These are phyloP conservation scores for Rhizopus arrhizus DNA, from an alignment of 371 early-diverging fungal genomes.

Conservation along the genomic window DNA sequence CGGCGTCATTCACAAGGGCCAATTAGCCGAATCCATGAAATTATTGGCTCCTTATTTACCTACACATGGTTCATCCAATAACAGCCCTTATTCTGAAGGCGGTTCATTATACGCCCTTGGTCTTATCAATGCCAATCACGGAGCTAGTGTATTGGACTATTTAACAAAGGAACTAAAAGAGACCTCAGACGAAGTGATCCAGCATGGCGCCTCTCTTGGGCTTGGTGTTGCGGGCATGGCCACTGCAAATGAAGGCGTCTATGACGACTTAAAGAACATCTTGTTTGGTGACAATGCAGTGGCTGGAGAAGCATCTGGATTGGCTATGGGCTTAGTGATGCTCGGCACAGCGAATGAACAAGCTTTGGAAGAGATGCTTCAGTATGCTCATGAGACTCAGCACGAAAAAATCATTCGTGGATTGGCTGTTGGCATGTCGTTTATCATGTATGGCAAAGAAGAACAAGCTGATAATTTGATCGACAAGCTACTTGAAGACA, in stretches of 20 bases:
- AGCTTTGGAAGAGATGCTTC: constrained; percentile 92
- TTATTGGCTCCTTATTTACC: constrained; percentile 94
- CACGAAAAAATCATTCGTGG: constrained; percentile 98
- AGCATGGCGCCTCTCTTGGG: constrained; percentile 98
- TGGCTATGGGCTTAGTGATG: constrained; percentile 98
- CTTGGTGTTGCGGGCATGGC: constrained; percentile 98
- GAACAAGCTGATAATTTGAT: constrained; percentile 90
- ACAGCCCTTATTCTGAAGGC: constrained; percentile 93
- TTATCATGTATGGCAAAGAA: constrained; percentile 96
- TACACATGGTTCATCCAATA: constrained; percentile 77
- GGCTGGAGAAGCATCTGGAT: constrained; percentile 96
- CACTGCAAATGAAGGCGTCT: constrained; percentile 82
- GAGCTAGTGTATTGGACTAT: constrained; percentile 79
- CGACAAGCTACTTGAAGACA: constrained; percentile 81
- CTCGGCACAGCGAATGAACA: constrained; percentile 84
- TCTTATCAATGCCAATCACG: constrained; percentile 95
- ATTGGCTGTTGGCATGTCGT: constrained; percentile 88
- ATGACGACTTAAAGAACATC: constrained; percentile 84
- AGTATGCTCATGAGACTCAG: constrained; percentile 94
- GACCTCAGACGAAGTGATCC: constrained; percentile 87
- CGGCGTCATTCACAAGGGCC: constrained; percentile 99
- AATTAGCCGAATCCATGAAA: constrained; percentile 82
- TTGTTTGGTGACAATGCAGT: constrained; percentile 94
- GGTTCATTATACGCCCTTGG: constrained; percentile 99
- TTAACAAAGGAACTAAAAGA: constrained; percentile 80